Evolutionary conservation across 1,139 yeast species (phyloP), one percentile per base, ranked within the genome.

Genomic region (Geotrichum citri-aurantii): DNA sequence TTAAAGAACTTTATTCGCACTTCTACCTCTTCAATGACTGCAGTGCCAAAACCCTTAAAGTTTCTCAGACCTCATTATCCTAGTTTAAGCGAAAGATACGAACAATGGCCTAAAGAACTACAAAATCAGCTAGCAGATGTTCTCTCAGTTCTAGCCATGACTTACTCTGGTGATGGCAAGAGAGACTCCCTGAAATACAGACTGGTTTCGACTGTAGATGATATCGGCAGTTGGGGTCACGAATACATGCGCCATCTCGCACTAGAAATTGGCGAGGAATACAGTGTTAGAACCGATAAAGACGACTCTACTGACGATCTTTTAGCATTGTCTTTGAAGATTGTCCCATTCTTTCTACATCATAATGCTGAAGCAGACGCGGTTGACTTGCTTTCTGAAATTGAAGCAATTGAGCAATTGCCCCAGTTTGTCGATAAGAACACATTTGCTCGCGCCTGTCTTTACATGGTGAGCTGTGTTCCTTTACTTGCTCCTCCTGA

Each of bases 301-400:
- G 77, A 74, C 54, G 71, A 69, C 52, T 60, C 68, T 31, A 67
- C 68, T 26, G 72, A 71, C 14, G 81, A 80, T 54, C 78, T 95
- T 65, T 74, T 87, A 58, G 78, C 80, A 52, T 79, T 93, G 65
- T 82, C 96, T 2, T 75, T 89, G 65, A 82, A 86, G 66, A 86
- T 95, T 67, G 93, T 89, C 42, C 97, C 97, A 31, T 88, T 86
- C 69, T 93, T 93, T 76, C 79, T 93, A 66, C 85, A 88, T 69
- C 98, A 93, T 75, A 93, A 95, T 71, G 99, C 97, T 44, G 99
- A 95, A 75, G 97, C 97, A 10, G 99, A 93, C 72, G 99, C 99
- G 1, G 96, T 93, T 33, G 99, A 93, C 75, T 78, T 93, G 66
- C 79, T 95, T 65, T 78, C 91, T 61, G 99, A 93, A 74, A 82